These are phyloP conservation scores for Rutstroemia sp. DNA, from an alignment of 2,329 filamentous ascomycete genomes.

Conservation along the genomic window DNA sequence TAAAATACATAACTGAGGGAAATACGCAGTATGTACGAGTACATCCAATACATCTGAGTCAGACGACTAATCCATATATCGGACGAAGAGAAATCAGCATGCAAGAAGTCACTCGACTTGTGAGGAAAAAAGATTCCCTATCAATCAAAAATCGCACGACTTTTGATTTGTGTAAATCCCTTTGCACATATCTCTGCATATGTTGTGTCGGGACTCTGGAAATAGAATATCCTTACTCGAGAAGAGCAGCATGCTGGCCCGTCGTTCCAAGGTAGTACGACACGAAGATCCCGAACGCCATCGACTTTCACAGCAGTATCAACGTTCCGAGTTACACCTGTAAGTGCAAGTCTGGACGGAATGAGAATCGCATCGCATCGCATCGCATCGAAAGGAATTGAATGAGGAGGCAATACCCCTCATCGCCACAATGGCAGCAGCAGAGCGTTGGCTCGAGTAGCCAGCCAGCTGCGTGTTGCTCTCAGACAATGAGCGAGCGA, in stretches of 20 bases:
- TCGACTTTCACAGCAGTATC: background rate
- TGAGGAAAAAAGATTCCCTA: background rate
- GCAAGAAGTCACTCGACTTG: conserved; percentile 10
- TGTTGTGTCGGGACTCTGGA: background rate
- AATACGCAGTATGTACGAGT: background rate
- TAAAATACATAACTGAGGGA: background rate
- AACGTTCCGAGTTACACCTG: conserved; percentile 5
- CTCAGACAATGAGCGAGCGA: too few relatives aligned
- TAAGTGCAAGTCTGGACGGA: background rate
- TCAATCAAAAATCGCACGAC: background rate
- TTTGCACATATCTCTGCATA: background rate
- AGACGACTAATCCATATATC: conserved; percentile 6
- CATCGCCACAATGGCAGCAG: too few relatives aligned
- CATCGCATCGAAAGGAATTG: background rate
- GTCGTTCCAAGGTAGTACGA: background rate
- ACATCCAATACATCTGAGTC: conserved; percentile 3
- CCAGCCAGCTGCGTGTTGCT: too few relatives aligned
- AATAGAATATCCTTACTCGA: background rate
- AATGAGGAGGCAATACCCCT: too few relatives aligned
- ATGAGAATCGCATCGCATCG: background rate
- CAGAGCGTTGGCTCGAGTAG: too few relatives aligned
- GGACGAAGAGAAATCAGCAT: conserved; percentile 6
- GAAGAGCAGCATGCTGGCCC: background rate
- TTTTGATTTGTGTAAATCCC: background rate
- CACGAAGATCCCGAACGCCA: conserved; percentile 7